Evolutionary conservation across 2,329 filamentous ascomycete genomes (phyloP), one percentile per base, ranked within the genome.

Genomic region (Penicillium sp.): DNA sequence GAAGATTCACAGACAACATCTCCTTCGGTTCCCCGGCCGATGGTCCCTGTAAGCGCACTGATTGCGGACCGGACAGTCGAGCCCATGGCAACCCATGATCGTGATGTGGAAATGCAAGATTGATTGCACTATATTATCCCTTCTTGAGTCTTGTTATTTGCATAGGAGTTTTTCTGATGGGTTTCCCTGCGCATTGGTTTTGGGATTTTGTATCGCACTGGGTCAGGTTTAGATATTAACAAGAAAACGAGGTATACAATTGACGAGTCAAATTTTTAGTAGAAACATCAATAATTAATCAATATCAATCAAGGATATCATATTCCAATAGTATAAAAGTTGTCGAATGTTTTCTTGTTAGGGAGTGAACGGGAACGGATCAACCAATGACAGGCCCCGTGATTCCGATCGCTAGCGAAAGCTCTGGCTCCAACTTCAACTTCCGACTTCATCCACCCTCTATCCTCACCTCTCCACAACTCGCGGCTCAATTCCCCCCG

Each of bases 91-190:
- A 68, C 65, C 58, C 62, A 70, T 8, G 80, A 83, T 57, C 76
- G 70, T 9, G 84, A 88, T 66, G 81, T 87, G 31, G 75, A 82
- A 50, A 88, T 88, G 85, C 78, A 58, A 53, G 64, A 61, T 49
- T 60, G 33, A 59, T 37, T 51, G 31, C 17, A 30, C 11, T 16
- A 19, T 42, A 40, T 28, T 17, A 12, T 44, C 30, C 36, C 14
- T 47, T 56, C 58, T 52, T 50, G 50, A 38, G 49, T 33, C 45
- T 50, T 54, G 25, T 51, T 37, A 17, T 57, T 65, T 64, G 63
- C 57, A 61, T 63, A 56, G 61, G 61, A 62, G 58, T 65, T 62
- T 56, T 56, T 49, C 25, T 51, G 28, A 46, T 55, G 55, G 54
- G 38, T 54, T 55, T 50, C 14, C 37, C 17, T 51, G 42, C 45